Conservation (phyloP, 768 basidiomycete species). For the Boletales sp. region DNA sequence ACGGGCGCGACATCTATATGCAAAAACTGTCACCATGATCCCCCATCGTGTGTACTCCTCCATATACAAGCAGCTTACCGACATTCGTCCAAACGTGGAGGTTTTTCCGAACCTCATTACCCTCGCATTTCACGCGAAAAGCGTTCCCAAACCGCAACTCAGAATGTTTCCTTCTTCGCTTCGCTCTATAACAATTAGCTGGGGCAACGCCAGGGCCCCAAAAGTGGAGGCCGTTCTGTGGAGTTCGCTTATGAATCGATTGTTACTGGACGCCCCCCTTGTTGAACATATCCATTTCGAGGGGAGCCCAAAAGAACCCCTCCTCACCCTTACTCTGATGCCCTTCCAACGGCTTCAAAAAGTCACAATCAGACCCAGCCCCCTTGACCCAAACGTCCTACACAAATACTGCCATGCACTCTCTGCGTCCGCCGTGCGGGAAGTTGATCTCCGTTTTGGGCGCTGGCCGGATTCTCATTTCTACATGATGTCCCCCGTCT, state of each 20-base stretch:
- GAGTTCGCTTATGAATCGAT: conserved; percentile 17
- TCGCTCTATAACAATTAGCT: conserved; percentile 17
- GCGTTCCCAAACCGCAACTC: conserved; percentile 4
- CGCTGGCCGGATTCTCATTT: conserved; percentile 21
- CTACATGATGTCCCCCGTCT: conserved; percentile 16
- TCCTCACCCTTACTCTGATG: conserved; percentile 12
- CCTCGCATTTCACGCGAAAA: conserved; percentile 17
- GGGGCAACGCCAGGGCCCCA: conserved; percentile 14
- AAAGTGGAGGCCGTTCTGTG: conserved; percentile 16
- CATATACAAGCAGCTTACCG: conserved; percentile 22
- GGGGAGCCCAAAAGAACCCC: conserved; percentile 21
- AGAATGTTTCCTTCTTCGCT: conserved; percentile 23
- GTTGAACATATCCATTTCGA: conserved; percentile 23
- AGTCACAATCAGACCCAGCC: conserved; percentile 20
- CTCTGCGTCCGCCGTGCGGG: conserved; percentile 15
- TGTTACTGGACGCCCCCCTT: conserved; percentile 17
- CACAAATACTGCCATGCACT: conserved; percentile 23
- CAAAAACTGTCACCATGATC: conserved; percentile 24
- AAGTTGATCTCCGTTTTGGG: conserved; percentile 22
- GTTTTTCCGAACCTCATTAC: conserved; percentile 21
- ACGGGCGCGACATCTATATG: conserved; percentile 20
- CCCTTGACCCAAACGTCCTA: conserved; percentile 19
- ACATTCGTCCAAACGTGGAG: conserved; percentile 21
- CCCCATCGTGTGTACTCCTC: conserved; percentile 24
- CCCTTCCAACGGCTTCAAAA: conserved; percentile 18